Base-by-base conservation (phyloP, 306 rosid genomes). In the Quercus engelmannii region DNA sequence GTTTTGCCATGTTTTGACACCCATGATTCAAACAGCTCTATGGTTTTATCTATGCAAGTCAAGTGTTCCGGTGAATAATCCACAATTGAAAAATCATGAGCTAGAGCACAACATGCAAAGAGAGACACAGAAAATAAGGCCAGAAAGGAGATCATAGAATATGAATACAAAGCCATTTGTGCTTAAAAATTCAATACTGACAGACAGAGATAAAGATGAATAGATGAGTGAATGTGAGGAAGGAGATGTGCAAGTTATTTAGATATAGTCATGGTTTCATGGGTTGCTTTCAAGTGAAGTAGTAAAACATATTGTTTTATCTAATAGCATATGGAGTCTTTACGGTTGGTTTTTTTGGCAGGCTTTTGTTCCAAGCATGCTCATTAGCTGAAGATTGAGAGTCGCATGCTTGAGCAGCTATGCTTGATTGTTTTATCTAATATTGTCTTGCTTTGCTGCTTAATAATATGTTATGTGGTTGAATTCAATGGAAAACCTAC, bases 1-100 rank as follows among this genome's bases (percentile, higher is more conserved):
- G 86, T 81, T 81, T 88, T 91, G 14, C 82, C 81, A 18, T 91
- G 96, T 76, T 69, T 89, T 6, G 93, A 76, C 79, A 91, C 82
- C 92, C 96, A 91, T 4, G 85, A 84, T 78, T 91, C 93, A 14
- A 91, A 89, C 14, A 88, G 87, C 52, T 89, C 82, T 35, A 89
- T 88, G 41, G 88, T 83, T 72, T 85, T 89, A 35, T 89, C 88
- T 80, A 88, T 80, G 88, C 89, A 91, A 49, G 81, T 72, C 31
- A 91, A 83, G 80, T 91, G 91, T 75, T 91, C 87, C 0, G 90
- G 80, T 4, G 87, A 83, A 77, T 91, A 91, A 59, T 92, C 97
- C 28, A 89, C 81, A 9, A 90, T 90, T n/a, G 97, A 92, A 78
- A 82, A 87, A 6, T 88, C 92, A 0, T 72, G 81, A 1, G 79